These are phyloP conservation scores for Allantophomopsis cytisporea DNA, from an alignment of 2,329 filamentous ascomycete species.

Conservation along the genomic window DNA sequence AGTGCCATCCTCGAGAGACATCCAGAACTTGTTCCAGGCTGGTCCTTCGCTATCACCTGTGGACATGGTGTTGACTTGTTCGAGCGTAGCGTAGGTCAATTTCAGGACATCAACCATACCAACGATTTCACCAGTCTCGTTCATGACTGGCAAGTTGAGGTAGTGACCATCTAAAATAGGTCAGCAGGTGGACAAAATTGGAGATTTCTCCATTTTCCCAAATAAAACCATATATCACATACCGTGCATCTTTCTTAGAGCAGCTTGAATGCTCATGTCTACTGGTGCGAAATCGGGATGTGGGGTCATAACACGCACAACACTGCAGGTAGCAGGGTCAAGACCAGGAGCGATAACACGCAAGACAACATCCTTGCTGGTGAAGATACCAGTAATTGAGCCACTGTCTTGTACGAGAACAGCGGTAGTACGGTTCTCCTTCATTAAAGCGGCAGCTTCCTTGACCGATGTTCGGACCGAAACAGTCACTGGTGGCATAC, in stretches of 20 bases:
- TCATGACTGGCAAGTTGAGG: constrained; percentile 96
- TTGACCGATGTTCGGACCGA: constrained; percentile 93
- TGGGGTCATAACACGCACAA: constrained; percentile 97
- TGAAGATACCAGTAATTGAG: constrained; percentile 97
- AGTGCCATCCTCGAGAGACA: constrained; percentile 79
- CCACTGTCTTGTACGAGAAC: constrained; percentile 94
- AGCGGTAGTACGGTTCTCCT: constrained; percentile 96
- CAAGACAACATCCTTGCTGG: constrained; percentile 96
- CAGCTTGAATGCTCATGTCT: constrained; percentile 98
- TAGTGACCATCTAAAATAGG: constrained; percentile 73
- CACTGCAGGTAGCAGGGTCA: constrained; percentile 88
- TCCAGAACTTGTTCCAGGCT: constrained; percentile 99
- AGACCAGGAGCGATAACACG: constrained; percentile 94
- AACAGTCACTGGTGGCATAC: constrained; percentile 83
- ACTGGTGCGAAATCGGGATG: constrained; percentile 97
- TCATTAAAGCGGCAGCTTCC: constrained; percentile 92
- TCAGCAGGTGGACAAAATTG: constrained; percentile 8
- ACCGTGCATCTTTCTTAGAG: constrained; percentile 98
- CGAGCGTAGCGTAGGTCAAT: constrained; percentile 92
- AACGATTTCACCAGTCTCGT: constrained; percentile 90
- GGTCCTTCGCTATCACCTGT: constrained; percentile 83
- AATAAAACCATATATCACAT: constrained; percentile 24
- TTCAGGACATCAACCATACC: constrained; percentile 99
- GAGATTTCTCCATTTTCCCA: not conserved
- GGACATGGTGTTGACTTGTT: constrained; percentile 94